Evolutionary conservation across 306 rosid species (phyloP).

Genomic region (Corylus avellana): DNA sequence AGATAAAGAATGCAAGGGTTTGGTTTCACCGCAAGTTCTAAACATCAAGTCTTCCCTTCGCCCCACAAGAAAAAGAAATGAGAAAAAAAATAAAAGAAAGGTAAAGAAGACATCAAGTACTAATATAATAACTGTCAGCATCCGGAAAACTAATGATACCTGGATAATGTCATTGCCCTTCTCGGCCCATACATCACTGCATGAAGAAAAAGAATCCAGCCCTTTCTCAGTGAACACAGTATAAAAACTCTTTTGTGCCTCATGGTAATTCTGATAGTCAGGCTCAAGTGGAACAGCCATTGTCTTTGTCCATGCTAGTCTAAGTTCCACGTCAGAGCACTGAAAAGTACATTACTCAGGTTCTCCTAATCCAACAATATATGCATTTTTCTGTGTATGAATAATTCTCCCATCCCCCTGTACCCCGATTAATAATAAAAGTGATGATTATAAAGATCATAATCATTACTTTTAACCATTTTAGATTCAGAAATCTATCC

Average conservation of each 20-base stretch:
- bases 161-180: constrained; percentile 44
- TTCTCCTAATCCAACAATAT: constrained; percentile 17
- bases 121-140: constrained; percentile 7
- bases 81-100: not conserved
- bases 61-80: not conserved
- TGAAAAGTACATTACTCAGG: constrained; percentile 38
- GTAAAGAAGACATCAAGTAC: constrained; percentile 5
- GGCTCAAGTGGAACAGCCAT: constrained; percentile 29
- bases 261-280: constrained; percentile 26
- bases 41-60: not conserved
- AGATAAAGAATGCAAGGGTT: constrained; percentile 16
- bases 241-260: constrained; percentile 27
- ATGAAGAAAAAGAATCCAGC: constrained; percentile 33
- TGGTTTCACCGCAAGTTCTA: not conserved
- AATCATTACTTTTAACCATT: not conserved
- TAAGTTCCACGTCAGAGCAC: constrained; percentile 37
- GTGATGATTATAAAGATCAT: not conserved
- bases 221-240: constrained; percentile 29
- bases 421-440: not conserved
- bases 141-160: constrained; percentile 32
- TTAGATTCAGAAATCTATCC: not conserved
- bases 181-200: constrained; percentile 34
- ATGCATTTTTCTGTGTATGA: not conserved
- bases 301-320: constrained; percentile 34
- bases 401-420: not conserved